Evolutionary conservation across 2,329 filamentous ascomycete genomes (phyloP).

Genomic region (Parastagonospora nodorum): DNA sequence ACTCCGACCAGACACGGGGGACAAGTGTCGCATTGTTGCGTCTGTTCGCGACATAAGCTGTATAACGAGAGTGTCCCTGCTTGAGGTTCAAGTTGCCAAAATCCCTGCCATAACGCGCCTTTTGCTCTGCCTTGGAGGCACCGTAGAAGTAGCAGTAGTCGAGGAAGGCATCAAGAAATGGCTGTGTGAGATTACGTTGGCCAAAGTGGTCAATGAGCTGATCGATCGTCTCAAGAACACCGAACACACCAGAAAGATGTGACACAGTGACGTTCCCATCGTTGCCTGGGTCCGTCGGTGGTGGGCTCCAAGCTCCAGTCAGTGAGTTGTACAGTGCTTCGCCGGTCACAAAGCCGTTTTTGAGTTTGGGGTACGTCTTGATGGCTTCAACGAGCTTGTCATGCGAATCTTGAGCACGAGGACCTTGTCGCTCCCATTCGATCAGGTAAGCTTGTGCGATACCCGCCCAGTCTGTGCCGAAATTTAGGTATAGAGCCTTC

Average conservation of each 20-base stretch:
- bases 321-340: conserved; percentile 58
- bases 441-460: conserved; percentile 63
- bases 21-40: conserved; percentile 56
- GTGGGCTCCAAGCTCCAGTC: conserved; percentile 58
- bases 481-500: conserved; percentile 54
- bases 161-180: conserved; percentile 61
- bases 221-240: conserved; percentile 62
- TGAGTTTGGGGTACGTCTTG: conserved; percentile 59
- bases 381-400: conserved; percentile 57
- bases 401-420: conserved; percentile 59
- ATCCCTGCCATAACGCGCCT: conserved; percentile 56
- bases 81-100: conserved; percentile 55
- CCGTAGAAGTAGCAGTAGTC: conserved; percentile 66
- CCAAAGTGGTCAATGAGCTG: conserved; percentile 59
- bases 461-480: conserved; percentile 65
- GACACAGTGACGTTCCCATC: conserved; percentile 58
- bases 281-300: conserved; percentile 59
- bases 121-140: conserved; percentile 57
- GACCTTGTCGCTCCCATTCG: conserved; percentile 63
- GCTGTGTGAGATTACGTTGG: conserved; percentile 51
- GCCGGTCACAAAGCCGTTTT: conserved; percentile 64
- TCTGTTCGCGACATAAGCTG: conserved; percentile 58
- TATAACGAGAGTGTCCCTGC: conserved; percentile 64
- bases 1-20: conserved; percentile 60
- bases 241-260: conserved; percentile 64